phyloP scores from a whole-genome alignment of 495 filamentous ascomycete genomes.

The Aspergillus sparsus region DNA sequence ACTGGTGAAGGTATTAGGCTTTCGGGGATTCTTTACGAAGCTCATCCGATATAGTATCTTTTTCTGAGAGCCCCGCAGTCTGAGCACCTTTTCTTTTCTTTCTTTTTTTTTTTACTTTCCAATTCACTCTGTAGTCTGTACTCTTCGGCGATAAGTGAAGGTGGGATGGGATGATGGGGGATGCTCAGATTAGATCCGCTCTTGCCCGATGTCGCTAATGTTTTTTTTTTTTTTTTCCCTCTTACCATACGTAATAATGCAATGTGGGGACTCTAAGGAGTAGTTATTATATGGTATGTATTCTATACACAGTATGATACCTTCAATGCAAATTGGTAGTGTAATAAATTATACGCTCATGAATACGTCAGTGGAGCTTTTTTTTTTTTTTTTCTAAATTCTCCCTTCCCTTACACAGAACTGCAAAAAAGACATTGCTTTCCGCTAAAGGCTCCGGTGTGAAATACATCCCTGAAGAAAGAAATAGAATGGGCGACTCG shows the following conservation, averaged over 20 bases:
- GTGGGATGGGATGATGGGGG: slow-evolving; percentile 30
- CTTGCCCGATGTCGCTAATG: slow-evolving; percentile 29
- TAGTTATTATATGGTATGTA: neutral
- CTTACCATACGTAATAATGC: neutral
- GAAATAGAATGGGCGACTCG: neutral
- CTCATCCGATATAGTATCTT: slow-evolving; percentile 6
- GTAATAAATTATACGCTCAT: neutral
- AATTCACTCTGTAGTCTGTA: neutral
- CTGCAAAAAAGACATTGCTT: too few relatives aligned
- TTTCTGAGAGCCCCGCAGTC: slow-evolving; percentile 17
- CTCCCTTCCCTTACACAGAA: too few relatives aligned
- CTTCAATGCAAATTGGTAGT: neutral
- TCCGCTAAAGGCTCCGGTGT: too few relatives aligned
- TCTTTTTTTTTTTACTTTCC: neutral
- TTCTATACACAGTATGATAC: too few relatives aligned
- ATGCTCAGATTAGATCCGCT: slow-evolving; percentile 32
- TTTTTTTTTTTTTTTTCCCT: neutral
- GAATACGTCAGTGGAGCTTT: neutral
- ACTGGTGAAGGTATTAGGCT: neutral
- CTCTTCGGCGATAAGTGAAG: slow-evolving; percentile 17
- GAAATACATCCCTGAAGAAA: too few relatives aligned
- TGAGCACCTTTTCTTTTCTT: slow-evolving; percentile 1
- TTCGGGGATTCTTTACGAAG: neutral
- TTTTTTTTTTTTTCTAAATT: too few relatives aligned
- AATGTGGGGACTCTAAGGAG: neutral